Base-by-base conservation (phyloP, 129 eudicot genomes). In the Flaveria ramosissima region DNA sequence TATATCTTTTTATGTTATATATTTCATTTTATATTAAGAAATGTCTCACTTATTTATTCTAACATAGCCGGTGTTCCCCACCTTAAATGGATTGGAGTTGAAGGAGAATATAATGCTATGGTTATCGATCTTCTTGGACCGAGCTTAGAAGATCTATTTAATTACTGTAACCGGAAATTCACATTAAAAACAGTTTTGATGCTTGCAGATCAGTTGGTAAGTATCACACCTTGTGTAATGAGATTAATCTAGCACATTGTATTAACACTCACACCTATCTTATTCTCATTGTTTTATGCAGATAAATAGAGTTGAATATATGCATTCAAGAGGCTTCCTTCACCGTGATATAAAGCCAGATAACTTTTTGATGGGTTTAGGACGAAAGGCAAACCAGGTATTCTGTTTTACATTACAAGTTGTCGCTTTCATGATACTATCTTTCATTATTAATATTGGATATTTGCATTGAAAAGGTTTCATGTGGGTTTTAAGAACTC, bases 41-140 rank as follows among this genome's bases (percentile, higher is more conserved):
- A 50, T 74, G 20, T 32, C 42, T 68, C 55, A 36, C 46, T 24
- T 61, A 19, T 52, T 63, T 72, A 42, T 21, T 60, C 19, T 67
- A 70, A 59, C 68, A 72, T 78, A 92, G 98, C 96, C 78, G 98
- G 98, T 48, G 85, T 93, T 77, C 98, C 98, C 72, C 93, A 93
- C 74, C 90, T 93, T 62, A 93, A 93, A 69, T 93, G 98, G 98
- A 90, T 80, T 74, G 96, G 98, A 80, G 94, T 93, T 68, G 98
- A 93, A 85, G 94, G 94, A 21, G 96, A 93, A 78, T 85, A 93
- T 82, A 90, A 90, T 86, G 90, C 89, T 59, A 88, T 93, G 98
- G 98, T 88, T 78, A 93, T 93, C 4, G 76, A 72, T 36, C 76
- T 72, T 30, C 76, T 72, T 52, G 76, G 76, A n/a, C 65, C 65